Evolutionary conservation across 2,329 filamentous ascomycete genomes (phyloP).

Genomic region (Colletotrichum sp.): DNA sequence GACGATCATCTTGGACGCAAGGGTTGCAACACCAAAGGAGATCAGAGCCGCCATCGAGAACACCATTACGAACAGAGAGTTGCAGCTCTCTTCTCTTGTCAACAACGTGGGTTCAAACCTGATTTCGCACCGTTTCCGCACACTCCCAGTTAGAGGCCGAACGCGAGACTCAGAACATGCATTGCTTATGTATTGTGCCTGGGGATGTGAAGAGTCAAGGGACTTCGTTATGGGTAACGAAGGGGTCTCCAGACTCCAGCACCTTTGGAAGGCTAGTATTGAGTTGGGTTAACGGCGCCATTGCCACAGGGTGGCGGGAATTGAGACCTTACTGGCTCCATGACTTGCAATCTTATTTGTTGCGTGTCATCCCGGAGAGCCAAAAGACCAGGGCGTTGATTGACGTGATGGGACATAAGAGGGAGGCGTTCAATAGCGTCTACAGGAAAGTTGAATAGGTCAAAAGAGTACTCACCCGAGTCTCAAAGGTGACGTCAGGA

Average conservation of each 20-base stretch:
- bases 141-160: neutral
- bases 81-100: neutral
- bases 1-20: neutral
- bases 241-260: neutral
- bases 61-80: neutral
- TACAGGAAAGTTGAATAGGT: neutral
- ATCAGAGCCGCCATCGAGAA: neutral
- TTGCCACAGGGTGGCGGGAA: slow-evolving; percentile 26
- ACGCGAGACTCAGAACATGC: neutral
- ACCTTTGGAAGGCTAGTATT: slow-evolving; percentile 23
- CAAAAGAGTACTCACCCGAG: neutral
- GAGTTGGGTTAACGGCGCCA: slow-evolving; percentile 25
- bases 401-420: neutral
- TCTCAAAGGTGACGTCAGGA: neutral
- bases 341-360: slow-evolving; percentile 14
- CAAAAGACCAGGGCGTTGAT: neutral
- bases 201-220: neutral
- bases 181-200: neutral
- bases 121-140: neutral
- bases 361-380: slow-evolving; percentile 9
- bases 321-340: slow-evolving; percentile 31
- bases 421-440: neutral
- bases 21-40: neutral
- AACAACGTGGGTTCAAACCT: neutral
- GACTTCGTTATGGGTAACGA: neutral